Base-by-base conservation (phyloP, 495 filamentous ascomycete genomes). In the Acidomyces sp. region DNA sequence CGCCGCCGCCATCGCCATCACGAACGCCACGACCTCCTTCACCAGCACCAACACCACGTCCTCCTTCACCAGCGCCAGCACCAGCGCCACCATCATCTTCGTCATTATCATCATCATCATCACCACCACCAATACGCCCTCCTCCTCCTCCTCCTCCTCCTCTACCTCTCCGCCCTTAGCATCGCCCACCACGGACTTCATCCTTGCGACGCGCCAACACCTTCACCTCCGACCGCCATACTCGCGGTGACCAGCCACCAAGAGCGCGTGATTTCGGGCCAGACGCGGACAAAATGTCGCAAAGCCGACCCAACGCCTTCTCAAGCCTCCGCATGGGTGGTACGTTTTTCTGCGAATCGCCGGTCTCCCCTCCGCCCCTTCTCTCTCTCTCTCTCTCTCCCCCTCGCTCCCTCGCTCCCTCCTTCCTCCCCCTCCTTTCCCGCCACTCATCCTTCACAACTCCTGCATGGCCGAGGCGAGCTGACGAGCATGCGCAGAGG, bases 251-350 rank as follows among this genome's bases (percentile, higher is more conserved):
- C 36, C 10, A 46, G 6, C n/a, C 35, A 32, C n/a, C 37, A 41
- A 37, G 31, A 26, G 28, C 45, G 45, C 39, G 39, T 36, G 37
- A 48, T n/a, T 26, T 15, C 4, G 13, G 19, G 17, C 35, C 20
- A 3, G 16, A 38, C n/a, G 34, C 24, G 13, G 23, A 28, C 36
- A 55, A 46, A 35, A 83, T 84, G 79, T 80, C 75, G 66, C 74
- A 78, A 56, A 82, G 73, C 64, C 68, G 80, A 62, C 77, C 81
- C 49, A 70, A 76, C 63, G 70, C 78, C 54, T 82, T 85, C 62
- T 73, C 75, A 47, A 77, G 70, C 54, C 64, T 87, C 65, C 73
- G 82, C 62, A 85, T 86, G 79, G 82, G 82, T 64, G 82, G 82
- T 84, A 67, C 75, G 78, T 51, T 17, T 34, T 33, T 26, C 31